phyloP scores from a whole-genome alignment of 345 rosid species.

The Balakata baccata region DNA sequence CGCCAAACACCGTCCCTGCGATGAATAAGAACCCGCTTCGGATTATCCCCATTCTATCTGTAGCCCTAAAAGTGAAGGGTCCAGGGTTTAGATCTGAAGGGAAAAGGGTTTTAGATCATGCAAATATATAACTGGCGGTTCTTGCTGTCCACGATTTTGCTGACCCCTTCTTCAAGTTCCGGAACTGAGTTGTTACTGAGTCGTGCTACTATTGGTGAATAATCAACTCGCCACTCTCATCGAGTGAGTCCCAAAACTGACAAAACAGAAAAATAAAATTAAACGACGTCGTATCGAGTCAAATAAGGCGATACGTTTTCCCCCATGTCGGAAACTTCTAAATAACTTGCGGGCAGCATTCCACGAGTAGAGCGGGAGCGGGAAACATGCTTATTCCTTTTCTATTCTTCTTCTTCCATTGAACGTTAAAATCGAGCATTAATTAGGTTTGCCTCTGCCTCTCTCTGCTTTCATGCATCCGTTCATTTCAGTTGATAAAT shows the following conservation, averaged over 20 bases:
- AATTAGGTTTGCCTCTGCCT: neutral
- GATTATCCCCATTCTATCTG: constrained; percentile 44
- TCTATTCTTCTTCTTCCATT: no score
- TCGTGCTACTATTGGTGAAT: neutral
- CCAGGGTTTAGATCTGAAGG: neutral
- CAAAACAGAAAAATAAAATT: neutral
- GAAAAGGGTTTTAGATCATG: neutral
- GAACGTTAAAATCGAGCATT: no score
- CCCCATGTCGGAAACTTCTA: neutral
- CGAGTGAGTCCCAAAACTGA: neutral
- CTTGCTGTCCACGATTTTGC: neutral
- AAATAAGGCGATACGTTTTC: neutral
- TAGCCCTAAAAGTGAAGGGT: neutral
- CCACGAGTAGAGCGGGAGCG: no score
- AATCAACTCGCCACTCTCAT: neutral
- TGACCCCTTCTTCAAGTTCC: constrained; percentile 10
- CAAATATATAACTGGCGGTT: neutral
- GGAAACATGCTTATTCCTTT: no score
- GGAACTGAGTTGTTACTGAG: neutral
- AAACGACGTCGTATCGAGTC: neutral
- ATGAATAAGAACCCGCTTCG: constrained; percentile 49
- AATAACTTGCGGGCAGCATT: no score
- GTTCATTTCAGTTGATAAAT: no score
- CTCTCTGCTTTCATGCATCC: neutral
- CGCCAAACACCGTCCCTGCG: constrained; percentile 47